These are phyloP conservation scores for Populus ilicifolia DNA, from an alignment of 345 rosid genomes.

Conservation along the genomic window DNA sequence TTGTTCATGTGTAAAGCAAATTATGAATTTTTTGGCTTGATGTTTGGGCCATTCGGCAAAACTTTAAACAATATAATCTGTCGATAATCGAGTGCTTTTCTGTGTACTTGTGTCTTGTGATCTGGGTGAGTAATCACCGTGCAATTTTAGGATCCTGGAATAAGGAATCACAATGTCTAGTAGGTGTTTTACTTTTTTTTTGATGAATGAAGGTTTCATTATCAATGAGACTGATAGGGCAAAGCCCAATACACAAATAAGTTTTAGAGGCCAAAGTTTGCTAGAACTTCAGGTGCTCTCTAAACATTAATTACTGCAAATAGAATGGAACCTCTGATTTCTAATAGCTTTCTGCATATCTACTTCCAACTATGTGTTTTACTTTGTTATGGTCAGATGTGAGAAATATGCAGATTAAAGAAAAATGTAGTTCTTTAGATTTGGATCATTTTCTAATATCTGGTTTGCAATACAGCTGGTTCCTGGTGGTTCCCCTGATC, in stretches of 20 bases:
- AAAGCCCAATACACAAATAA: no score
- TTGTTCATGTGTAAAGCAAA: neutral
- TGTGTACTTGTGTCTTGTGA: neutral
- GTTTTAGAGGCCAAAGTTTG: no score
- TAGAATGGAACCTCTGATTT: no score
- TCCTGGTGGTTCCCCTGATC: conserved; percentile 84
- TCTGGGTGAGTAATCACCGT: no score
- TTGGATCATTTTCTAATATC: conserved; percentile 9
- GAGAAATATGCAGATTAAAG: neutral
- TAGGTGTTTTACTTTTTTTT: no score
- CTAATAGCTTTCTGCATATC: no score
- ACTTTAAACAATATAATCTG: neutral
- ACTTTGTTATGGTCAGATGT: neutral
- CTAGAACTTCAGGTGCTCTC: no score
- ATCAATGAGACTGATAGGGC: no score
- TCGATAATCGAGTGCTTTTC: neutral
- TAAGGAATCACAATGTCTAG: neutral
- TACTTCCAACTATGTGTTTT: neutral
- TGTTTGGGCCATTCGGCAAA: neutral
- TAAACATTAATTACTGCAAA: no score
- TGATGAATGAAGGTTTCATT: no score
- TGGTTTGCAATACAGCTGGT: conserved; percentile 61
- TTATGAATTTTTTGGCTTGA: no score
- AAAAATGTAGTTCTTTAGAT: neutral
- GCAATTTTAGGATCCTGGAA: neutral